Evolutionary conservation across 768 basidiomycete genomes (phyloP).

Genomic region (Favolaschia claudopus): DNA sequence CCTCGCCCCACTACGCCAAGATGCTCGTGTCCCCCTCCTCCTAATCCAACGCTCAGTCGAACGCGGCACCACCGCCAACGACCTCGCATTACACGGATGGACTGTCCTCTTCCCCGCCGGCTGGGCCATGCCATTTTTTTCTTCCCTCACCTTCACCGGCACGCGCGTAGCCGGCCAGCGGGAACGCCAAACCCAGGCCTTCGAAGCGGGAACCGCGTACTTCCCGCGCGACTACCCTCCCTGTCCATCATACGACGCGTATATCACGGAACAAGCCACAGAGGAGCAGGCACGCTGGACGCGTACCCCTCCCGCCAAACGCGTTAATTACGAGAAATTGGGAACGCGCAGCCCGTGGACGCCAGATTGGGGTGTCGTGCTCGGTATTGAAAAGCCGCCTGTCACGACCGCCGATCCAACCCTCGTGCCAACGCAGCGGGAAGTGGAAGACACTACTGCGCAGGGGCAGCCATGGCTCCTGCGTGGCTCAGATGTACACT

Average conservation of each 20-base stretch:
- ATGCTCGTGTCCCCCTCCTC: constrained; percentile 85
- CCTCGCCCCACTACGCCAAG: constrained; percentile 71
- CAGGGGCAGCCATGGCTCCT: constrained; percentile 70
- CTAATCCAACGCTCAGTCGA: constrained; percentile 83
- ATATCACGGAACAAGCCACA: constrained; percentile 54
- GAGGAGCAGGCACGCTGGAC: constrained; percentile 73
- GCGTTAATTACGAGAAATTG: constrained; percentile 72
- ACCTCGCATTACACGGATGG: constrained; percentile 79
- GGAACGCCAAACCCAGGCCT: constrained; percentile 81
- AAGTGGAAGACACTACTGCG: constrained; percentile 33
- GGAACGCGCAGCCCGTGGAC: constrained; percentile 76
- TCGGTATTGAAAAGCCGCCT: constrained; percentile 63
- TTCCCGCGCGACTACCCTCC: constrained; percentile 87
- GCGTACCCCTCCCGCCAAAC: constrained; percentile 87
- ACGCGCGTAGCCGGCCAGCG: constrained; percentile 87
- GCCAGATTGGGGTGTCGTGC: constrained; percentile 77
- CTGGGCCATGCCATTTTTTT: constrained; percentile 91
- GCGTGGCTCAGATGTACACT: constrained; percentile 57
- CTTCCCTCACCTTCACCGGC: constrained; percentile 82
- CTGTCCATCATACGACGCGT: constrained; percentile 59
- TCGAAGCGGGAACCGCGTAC: constrained; percentile 76
- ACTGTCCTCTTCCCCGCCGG: constrained; percentile 86
- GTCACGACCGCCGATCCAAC: constrained; percentile 22
- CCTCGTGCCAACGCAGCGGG: constrained; percentile 67
- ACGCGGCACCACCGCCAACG: constrained; percentile 35